These are phyloP conservation scores for Funneliformis mosseae DNA, from an alignment of 192 early-diverging fungal species.

Conservation along the genomic window DNA sequence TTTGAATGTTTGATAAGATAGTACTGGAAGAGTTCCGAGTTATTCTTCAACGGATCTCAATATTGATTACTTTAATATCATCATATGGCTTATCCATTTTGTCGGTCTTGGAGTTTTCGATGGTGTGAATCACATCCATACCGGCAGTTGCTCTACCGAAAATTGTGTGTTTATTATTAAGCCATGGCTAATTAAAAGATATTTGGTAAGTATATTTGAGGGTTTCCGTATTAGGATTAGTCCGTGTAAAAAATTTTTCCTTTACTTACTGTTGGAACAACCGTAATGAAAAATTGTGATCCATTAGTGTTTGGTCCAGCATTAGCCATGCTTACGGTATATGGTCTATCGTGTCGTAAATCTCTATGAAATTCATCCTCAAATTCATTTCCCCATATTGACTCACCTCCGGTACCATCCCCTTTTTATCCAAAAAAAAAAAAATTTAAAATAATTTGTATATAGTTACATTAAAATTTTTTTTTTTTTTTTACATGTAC, in stretches of 20 bases:
- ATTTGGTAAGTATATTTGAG: constrained; percentile 7
- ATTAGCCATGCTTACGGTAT: constrained; percentile 96
- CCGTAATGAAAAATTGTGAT: constrained; percentile 96
- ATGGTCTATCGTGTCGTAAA: constrained; percentile 85
- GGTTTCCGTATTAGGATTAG: too few species aligned
- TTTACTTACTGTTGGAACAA: constrained; percentile 76
- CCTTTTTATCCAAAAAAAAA: constrained; percentile 40
- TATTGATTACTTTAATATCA: constrained; percentile 74
- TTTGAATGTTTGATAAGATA: too few species aligned
- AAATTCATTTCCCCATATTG: constrained; percentile 89
- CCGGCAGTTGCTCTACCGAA: constrained; percentile 91
- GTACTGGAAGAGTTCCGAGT: too few species aligned
- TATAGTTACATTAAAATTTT: neutral
- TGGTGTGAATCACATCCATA: constrained; percentile 89
- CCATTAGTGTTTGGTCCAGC: constrained; percentile 87
- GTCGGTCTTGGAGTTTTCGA: constrained; percentile 81
- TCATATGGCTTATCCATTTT: constrained; percentile 90
- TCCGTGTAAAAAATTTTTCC: neutral
- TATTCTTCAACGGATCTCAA: constrained; percentile 65
- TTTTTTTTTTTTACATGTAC: neutral
- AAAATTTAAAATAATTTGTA: neutral
- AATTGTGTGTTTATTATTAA: constrained; percentile 96
- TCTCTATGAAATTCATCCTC: constrained; percentile 88
- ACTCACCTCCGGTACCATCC: constrained; percentile 95
- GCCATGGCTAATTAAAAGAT: constrained; percentile 74